Evolutionary conservation across 331 rosid genomes (phyloP).

Genomic region (Pyrus hybrid): DNA sequence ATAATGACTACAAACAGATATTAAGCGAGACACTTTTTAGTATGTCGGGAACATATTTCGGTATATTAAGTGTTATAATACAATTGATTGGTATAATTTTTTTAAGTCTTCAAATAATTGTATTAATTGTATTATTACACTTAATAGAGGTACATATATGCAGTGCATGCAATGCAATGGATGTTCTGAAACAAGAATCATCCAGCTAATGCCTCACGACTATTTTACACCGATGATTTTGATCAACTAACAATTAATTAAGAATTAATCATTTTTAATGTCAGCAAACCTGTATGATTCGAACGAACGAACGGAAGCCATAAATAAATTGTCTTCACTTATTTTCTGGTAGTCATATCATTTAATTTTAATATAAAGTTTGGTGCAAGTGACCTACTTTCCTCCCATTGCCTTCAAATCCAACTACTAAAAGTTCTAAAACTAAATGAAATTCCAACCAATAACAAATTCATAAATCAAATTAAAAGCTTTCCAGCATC

Average conservation of each 20-base stretch:
- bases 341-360: too few relatives aligned
- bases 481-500: too few relatives aligned
- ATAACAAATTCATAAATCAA: too few relatives aligned
- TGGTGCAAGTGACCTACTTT: neutral
- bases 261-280: neutral
- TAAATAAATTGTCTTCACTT: too few relatives aligned
- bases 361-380: neutral
- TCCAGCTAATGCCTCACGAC: neutral
- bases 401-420: neutral
- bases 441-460: neutral
- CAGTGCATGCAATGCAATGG: neutral
- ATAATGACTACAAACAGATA: too few relatives aligned
- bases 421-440: neutral
- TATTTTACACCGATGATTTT: neutral
- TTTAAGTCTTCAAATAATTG: too few relatives aligned
- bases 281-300: neutral
- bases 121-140: too few relatives aligned
- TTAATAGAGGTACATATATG: too few relatives aligned
- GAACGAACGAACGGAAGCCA: too few relatives aligned
- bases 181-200: neutral
- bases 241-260: neutral
- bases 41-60: too few relatives aligned
- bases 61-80: too few relatives aligned
- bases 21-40: accelerated
- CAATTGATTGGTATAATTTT: too few relatives aligned